Conservation (phyloP, 2,329 filamentous ascomycete genomes). For the Pseudogymnoascus sp. region DNA sequence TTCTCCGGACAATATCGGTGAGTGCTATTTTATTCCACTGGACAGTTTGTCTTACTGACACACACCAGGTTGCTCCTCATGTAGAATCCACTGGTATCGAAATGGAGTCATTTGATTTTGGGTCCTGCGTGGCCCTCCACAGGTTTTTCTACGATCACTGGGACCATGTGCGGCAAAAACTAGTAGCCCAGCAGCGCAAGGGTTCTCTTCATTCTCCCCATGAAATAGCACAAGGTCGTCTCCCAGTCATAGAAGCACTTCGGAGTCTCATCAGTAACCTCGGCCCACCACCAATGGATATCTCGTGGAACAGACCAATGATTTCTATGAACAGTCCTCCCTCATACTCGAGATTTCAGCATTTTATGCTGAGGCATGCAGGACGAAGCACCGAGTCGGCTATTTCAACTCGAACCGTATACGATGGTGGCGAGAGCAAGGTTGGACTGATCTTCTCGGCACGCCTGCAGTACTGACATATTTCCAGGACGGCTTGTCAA, state of each 20-base stretch:
- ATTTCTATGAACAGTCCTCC: conserved; percentile 57
- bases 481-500: conserved; percentile 53
- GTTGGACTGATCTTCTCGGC: conserved; percentile 27
- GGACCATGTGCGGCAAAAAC: conserved; percentile 59
- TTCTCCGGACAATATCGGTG: conserved; percentile 60
- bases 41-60: conserved; percentile 12
- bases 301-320: conserved; percentile 61
- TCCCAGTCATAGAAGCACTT: conserved; percentile 52
- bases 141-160: conserved; percentile 64
- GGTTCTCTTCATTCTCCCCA: conserved; percentile 48
- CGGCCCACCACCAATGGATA: conserved; percentile 58
- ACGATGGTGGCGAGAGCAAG: conserved; percentile 64
- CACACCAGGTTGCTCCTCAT: conserved; percentile 40
- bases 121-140: conserved; percentile 62
- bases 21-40: conserved; percentile 22
- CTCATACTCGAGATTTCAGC: conserved; percentile 60
- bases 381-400: conserved; percentile 58
- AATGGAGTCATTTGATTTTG: conserved; percentile 56
- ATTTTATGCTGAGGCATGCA: conserved; percentile 65
- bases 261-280: conserved; percentile 57
- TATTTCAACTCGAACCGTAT: conserved; percentile 56
- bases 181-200: conserved; percentile 51
- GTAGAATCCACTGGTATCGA: conserved; percentile 35
- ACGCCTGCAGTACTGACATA: conserved; percentile 12
- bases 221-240: conserved; percentile 44